Evolutionary conservation across 2,329 filamentous ascomycete species (phyloP).

Genomic region (Sordariomycetes sp.): DNA sequence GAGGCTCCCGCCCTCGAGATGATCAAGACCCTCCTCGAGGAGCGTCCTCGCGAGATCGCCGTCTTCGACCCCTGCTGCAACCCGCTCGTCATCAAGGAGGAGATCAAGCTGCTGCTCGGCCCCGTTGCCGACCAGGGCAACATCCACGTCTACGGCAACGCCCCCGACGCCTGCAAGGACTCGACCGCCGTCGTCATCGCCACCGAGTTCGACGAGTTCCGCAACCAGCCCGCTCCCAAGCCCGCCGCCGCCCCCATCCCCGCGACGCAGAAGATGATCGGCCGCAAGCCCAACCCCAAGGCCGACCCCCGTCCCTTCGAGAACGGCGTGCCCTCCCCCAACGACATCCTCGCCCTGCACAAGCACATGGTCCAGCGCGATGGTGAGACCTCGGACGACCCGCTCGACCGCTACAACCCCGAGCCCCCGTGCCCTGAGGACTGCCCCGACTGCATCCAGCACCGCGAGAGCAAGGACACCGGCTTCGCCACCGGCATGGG

Average conservation of each 20-base stretch:
- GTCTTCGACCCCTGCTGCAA: conserved; percentile 61
- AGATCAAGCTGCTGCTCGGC: conserved; percentile 36
- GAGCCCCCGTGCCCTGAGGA: conserved; percentile 34
- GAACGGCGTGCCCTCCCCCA: conserved; percentile 27
- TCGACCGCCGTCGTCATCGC: conserved; percentile 43
- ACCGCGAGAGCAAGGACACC: conserved; percentile 24
- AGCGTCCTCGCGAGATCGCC: conserved; percentile 53
- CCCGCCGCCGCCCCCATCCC: conserved; percentile 15
- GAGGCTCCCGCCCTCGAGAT: conserved; percentile 63
- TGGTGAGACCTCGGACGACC: conserved; percentile 24
- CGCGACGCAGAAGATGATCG: conserved; percentile 21
- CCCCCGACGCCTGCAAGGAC: conserved; percentile 37
- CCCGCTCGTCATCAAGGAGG: conserved; percentile 36
- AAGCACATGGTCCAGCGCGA: conserved; percentile 30
- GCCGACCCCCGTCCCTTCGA: conserved; percentile 38
- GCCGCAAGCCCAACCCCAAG: conserved; percentile 28
- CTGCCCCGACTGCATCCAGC: conserved; percentile 41
- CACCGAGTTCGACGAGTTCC: conserved; percentile 50
- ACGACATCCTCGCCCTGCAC: conserved; percentile 37
- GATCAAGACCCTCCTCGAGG: conserved; percentile 55
- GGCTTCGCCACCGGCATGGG: conserved; percentile 32
- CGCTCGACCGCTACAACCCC: conserved; percentile 32
- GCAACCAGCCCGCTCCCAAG: conserved; percentile 25
- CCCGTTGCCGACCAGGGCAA: conserved; percentile 28
- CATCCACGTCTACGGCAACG: conserved; percentile 36